Evolutionary conservation across 2,329 filamentous ascomycete genomes (phyloP).

Genomic region (Rutstroemia sp.): DNA sequence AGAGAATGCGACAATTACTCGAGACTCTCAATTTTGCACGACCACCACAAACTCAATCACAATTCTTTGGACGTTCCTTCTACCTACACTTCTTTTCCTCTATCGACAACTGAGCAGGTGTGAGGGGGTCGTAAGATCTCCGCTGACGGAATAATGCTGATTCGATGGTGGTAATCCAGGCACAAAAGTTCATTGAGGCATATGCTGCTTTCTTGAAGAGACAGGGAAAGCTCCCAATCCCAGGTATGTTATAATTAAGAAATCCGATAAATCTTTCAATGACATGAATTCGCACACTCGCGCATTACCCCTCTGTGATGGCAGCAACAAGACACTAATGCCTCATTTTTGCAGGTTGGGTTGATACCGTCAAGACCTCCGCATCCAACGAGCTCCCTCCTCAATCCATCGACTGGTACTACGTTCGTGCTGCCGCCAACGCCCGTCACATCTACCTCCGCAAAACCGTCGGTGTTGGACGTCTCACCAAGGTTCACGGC

Average conservation of each 20-base stretch:
- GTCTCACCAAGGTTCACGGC: constrained; percentile 93
- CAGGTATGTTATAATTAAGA: constrained; percentile 52
- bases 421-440: constrained; percentile 83
- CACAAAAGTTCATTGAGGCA: constrained; percentile 82
- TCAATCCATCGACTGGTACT: constrained; percentile 97
- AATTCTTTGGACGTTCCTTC: constrained; percentile 1
- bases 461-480: constrained; percentile 98
- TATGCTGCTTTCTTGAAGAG: constrained; percentile 89
- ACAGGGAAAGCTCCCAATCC: constrained; percentile 86
- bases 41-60: constrained; percentile 3
- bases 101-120: constrained; percentile 49
- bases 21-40: not conserved
- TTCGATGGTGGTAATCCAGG: constrained; percentile 45
- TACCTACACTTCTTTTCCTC: not conserved
- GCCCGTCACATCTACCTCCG: constrained; percentile 98
- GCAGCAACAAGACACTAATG: not conserved
- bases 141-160: constrained; percentile 69
- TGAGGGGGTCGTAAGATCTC: constrained; percentile 66
- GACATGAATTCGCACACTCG: not conserved
- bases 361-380: constrained; percentile 99
- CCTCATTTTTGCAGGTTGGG: constrained; percentile 62
- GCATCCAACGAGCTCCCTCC: constrained; percentile 95
- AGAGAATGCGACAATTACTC: too few relatives aligned
- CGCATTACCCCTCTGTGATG: too few relatives aligned
- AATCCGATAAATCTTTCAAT: not conserved